A percentile compares a stretch with the other conserved stretches of the same genome.
phyloP scores from a whole-genome alignment of 768 basidiomycete genomes.

The Roridomyces roridus region DNA sequence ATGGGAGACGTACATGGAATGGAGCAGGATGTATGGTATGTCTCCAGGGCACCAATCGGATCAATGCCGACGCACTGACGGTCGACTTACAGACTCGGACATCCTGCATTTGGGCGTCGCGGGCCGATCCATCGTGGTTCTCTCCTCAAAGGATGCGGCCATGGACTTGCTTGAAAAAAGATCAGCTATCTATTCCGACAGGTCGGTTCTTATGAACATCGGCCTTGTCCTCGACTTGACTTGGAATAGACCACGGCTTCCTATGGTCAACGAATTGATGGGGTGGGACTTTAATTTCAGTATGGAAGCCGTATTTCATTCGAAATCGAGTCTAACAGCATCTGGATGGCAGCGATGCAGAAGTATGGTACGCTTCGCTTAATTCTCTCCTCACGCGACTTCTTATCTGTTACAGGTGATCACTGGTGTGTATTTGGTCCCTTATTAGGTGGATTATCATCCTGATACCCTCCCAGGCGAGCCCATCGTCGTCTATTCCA shows the following conservation, averaged over 20 bases:
- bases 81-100: slow-evolving; percentile 37
- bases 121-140: slow-evolving; percentile 40
- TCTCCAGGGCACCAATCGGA: too few relatives aligned
- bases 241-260: slow-evolving; percentile 31
- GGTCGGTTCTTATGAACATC: slow-evolving; percentile 33
- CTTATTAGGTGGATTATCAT: too few relatives aligned
- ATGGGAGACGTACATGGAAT: slow-evolving; percentile 2
- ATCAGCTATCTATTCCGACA: slow-evolving; percentile 48
- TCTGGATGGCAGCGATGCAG: slow-evolving; percentile 27
- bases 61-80: background rate
- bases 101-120: slow-evolving; percentile 35
- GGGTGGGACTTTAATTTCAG: slow-evolving; percentile 43
- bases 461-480: slow-evolving; percentile 40
- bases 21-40: background rate
- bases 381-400: background rate
- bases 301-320: background rate
- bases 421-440: slow-evolving; percentile 4
- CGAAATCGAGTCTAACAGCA: background rate
- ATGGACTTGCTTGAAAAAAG: slow-evolving; percentile 49
- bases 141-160: slow-evolving; percentile 42
- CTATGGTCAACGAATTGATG: slow-evolving; percentile 40
- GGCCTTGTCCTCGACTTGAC: background rate
- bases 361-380: slow-evolving; percentile 37
- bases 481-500: slow-evolving; percentile 47
- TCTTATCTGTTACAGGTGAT: background rate